phyloP scores from a whole-genome alignment of 192 early-diverging fungal species.

The Podila clonocystis region DNA sequence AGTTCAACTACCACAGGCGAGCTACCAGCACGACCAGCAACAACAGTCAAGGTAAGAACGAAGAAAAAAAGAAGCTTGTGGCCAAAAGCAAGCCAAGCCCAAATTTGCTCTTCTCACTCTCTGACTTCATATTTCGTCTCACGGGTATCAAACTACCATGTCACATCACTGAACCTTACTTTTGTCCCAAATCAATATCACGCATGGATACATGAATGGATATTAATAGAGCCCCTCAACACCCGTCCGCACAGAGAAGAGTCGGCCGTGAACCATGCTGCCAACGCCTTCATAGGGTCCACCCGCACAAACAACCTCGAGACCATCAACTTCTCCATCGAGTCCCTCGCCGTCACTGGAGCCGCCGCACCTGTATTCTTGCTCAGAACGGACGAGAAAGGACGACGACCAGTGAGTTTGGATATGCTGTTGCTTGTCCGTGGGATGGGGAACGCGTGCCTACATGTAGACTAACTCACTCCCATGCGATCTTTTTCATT shows the following conservation, averaged over 20 bases:
- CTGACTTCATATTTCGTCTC: too few relatives aligned
- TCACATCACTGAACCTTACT: neutral
- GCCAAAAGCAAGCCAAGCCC: neutral
- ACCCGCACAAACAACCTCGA: slow-evolving; percentile 30
- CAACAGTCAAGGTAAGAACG: neutral
- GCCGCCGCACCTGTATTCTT: slow-evolving; percentile 49
- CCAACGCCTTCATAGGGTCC: slow-evolving; percentile 22
- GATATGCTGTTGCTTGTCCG: neutral
- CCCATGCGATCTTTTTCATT: neutral
- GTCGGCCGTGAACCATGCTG: slow-evolving; percentile 25
- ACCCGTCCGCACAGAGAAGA: slow-evolving; percentile 10
- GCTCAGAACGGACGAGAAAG: slow-evolving; percentile 35
- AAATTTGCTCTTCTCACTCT: neutral
- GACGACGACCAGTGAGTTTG: slow-evolving; percentile 47
- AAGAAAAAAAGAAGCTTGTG: too few relatives aligned
- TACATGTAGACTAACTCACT: neutral
- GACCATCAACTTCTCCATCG: slow-evolving; percentile 39
- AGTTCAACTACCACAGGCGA: slow-evolving; percentile 1
- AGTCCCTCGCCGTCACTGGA: slow-evolving; percentile 27
- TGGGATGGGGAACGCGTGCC: neutral
- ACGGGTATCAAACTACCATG: too few relatives aligned
- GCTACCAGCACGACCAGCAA: slow-evolving; percentile 5
- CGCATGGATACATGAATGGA: neutral
- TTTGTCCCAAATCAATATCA: neutral
- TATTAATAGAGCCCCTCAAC: neutral